Percentiles rank a stretch among this genome's conserved stretches.
These are phyloP conservation scores for Beauveria rudraprayagi DNA, from an alignment of 2,329 filamentous ascomycete genomes.

Conservation along the genomic window DNA sequence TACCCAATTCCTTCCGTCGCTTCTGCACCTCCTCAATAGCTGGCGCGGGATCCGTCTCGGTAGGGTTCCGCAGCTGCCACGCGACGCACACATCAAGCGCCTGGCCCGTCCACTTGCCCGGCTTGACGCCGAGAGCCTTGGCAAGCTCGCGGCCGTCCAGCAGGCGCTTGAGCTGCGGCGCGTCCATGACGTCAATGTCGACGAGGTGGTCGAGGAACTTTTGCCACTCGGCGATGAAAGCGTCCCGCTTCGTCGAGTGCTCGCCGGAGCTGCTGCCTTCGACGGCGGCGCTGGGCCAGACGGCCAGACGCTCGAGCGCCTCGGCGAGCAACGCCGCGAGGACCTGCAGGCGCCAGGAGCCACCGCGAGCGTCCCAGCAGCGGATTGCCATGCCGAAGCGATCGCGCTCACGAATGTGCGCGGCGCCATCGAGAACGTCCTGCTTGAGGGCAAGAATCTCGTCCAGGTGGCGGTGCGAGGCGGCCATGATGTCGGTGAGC, in stretches of 20 bases:
- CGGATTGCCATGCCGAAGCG: constrained; percentile 67
- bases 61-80: constrained; percentile 82
- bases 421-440: constrained; percentile 37
- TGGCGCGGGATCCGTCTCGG: constrained; percentile 46
- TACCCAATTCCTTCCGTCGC: constrained; percentile 44
- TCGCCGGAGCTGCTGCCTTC: background rate
- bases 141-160: constrained; percentile 71
- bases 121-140: constrained; percentile 57
- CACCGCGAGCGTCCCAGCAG: constrained; percentile 54
- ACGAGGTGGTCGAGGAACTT: constrained; percentile 47
- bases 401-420: constrained; percentile 47
- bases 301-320: constrained; percentile 34
- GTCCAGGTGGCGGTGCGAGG: constrained; percentile 52
- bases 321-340: constrained; percentile 62
- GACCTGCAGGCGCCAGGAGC: constrained; percentile 64
- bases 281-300: constrained; percentile 19
- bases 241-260: constrained; percentile 31
- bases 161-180: constrained; percentile 50
- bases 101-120: constrained; percentile 75
- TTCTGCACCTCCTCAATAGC: constrained; percentile 52
- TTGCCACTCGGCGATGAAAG: constrained; percentile 44
- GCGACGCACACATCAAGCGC: constrained; percentile 73
- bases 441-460: constrained; percentile 58
- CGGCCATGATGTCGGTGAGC: constrained; percentile 57
- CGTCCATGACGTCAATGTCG: constrained; percentile 48